Conservation (phyloP, 1,139 yeast species). For the Pichia sp. region DNA sequence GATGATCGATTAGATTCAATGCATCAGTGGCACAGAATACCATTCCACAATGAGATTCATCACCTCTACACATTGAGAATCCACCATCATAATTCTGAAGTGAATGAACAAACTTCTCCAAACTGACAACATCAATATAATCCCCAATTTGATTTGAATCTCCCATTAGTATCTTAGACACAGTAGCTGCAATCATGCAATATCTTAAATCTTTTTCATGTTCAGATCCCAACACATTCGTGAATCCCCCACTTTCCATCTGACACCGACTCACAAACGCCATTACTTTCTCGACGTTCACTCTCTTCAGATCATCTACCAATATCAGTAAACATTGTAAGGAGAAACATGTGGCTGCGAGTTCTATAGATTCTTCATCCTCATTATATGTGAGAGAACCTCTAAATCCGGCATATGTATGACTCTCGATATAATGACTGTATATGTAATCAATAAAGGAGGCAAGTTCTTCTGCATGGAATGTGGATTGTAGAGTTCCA, state of each 20-base stretch:
- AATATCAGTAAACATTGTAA: conserved; percentile 44
- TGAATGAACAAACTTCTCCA: conserved; percentile 36
- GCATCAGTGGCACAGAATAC: conserved; percentile 81
- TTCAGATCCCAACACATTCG: conserved; percentile 40
- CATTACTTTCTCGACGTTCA: conserved; percentile 43
- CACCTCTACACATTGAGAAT: conserved; percentile 37
- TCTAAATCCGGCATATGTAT: conserved; percentile 40
- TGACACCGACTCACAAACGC: conserved; percentile 50
- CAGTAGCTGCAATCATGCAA: conserved; percentile 66
- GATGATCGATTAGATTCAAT: conserved; percentile 24
- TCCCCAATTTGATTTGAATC: conserved; percentile 12
- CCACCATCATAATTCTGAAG: conserved; percentile 64
- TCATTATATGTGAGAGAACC: conserved; percentile 36
- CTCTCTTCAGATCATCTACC: conserved; percentile 31
- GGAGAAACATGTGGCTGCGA: conserved; percentile 67
- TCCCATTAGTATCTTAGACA: conserved; percentile 47
- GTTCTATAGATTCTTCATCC: conserved; percentile 48
- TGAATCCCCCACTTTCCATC: conserved; percentile 45
- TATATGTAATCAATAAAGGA: conserved; percentile 42
- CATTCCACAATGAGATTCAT: conserved; percentile 83
- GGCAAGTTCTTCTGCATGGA: conserved; percentile 20
- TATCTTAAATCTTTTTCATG: conserved; percentile 72
- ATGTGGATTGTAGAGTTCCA: conserved; percentile 29
- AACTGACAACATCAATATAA: conserved; percentile 38
- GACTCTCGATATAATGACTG: conserved; percentile 35